A percentile compares a stretch with the other conserved stretches of the same genome.
These are phyloP conservation scores for Pseudocercospora fijiensis DNA, from an alignment of 2,329 filamentous ascomycete genomes.

Conservation along the genomic window DNA sequence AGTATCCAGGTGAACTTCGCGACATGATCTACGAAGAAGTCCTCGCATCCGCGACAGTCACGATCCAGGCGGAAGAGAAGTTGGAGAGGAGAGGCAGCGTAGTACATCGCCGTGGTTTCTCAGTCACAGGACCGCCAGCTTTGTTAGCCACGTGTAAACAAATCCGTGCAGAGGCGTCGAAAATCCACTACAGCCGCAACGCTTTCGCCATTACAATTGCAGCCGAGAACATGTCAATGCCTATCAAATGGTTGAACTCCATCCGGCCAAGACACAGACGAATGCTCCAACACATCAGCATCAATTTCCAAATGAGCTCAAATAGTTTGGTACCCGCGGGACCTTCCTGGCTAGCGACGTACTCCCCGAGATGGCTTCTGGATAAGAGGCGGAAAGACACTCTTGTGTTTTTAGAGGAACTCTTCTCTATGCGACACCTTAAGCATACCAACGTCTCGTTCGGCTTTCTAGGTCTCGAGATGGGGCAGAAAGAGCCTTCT, in stretches of 20 bases:
- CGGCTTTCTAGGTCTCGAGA: background rate
- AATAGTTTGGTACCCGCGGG: background rate
- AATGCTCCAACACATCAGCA: background rate
- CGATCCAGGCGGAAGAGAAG: background rate
- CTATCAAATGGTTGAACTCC: constrained; percentile 13
- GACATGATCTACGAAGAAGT: constrained; percentile 6
- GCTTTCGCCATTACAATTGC: constrained; percentile 8
- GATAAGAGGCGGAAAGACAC: background rate
- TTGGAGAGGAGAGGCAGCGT: constrained; percentile 1
- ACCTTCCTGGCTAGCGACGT: background rate
- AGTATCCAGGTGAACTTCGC: constrained; percentile 4
- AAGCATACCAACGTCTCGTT: background rate
- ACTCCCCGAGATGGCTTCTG: background rate
- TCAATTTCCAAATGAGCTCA: background rate
- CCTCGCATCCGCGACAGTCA: background rate
- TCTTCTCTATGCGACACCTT: background rate
- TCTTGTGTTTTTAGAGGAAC: background rate
- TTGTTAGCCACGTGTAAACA: constrained; percentile 13
- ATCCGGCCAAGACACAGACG: constrained; percentile 6
- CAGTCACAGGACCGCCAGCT: background rate
- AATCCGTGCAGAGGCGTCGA: constrained; percentile 13
- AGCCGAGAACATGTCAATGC: constrained; percentile 7
- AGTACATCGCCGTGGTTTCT: constrained; percentile 8
- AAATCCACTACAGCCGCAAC: constrained; percentile 12
- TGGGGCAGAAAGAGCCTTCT: background rate